Evolutionary conservation across 108 stramenopile genomes (phyloP).

Genomic region (Mediolabrus comicus): DNA sequence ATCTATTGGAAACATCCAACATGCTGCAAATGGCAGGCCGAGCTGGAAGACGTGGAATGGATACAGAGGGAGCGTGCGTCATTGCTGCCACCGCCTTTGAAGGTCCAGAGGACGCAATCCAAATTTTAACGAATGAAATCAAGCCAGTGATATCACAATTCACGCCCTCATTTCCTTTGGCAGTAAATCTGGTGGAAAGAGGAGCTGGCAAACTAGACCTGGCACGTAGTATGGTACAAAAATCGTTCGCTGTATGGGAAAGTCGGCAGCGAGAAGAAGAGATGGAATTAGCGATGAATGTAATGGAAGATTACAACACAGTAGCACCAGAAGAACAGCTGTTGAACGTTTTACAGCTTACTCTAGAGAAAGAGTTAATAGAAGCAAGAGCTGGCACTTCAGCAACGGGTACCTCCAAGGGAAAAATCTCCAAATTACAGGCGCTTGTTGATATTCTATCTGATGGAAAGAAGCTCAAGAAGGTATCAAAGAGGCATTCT

Average conservation of each 20-base stretch:
- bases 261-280: slow-evolving; percentile 50
- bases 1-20: slow-evolving; percentile 74
- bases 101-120: slow-evolving; percentile 62
- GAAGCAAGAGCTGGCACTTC: slow-evolving; percentile 44
- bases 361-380: slow-evolving; percentile 39
- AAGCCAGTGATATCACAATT: slow-evolving; percentile 81
- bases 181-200: slow-evolving; percentile 71
- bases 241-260: slow-evolving; percentile 80
- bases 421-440: slow-evolving; percentile 35
- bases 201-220: slow-evolving; percentile 72
- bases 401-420: slow-evolving; percentile 36
- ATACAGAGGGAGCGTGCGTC: slow-evolving; percentile 73
- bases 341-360: slow-evolving; percentile 38
- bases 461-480: slow-evolving; percentile 70
- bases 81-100: slow-evolving; percentile 80
- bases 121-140: slow-evolving; percentile 72
- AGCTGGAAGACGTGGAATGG: slow-evolving; percentile 82
- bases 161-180: slow-evolving; percentile 75
- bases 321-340: slow-evolving; percentile 59
- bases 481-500: slow-evolving; percentile 58
- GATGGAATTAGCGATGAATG: slow-evolving; percentile 28
- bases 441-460: slow-evolving; percentile 54
- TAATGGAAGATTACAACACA: slow-evolving; percentile 21
- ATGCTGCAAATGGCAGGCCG: slow-evolving; percentile 90
- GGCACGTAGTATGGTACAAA: slow-evolving; percentile 66